These are phyloP conservation scores for Nemania abortiva DNA, from an alignment of 2,329 filamentous ascomycete species.

Conservation along the genomic window DNA sequence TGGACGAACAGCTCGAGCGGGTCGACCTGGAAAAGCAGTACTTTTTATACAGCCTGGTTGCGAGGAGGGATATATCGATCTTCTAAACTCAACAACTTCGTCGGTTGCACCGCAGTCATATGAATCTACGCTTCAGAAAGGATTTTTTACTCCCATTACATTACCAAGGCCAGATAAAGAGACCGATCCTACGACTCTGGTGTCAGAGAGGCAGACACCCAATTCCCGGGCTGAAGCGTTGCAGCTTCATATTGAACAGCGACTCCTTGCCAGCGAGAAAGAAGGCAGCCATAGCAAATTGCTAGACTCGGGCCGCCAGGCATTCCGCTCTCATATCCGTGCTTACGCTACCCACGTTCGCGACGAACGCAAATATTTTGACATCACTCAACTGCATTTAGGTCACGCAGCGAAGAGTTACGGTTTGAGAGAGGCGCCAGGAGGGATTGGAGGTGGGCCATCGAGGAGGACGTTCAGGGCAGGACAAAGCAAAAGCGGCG, in stretches of 20 bases:
- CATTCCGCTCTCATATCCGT: conserved; percentile 90
- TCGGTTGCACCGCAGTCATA: conserved; percentile 63
- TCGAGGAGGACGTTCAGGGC: conserved; percentile 57
- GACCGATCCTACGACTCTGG: conserved; percentile 67
- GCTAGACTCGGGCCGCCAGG: conserved; percentile 84
- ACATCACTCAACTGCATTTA: conserved; percentile 90
- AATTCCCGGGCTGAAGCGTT: conserved; percentile 66
- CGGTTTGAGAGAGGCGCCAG: conserved; percentile 87
- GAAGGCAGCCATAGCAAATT: conserved; percentile 59
- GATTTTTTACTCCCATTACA: conserved; percentile 70
- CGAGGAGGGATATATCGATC: conserved; percentile 89
- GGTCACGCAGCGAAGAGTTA: conserved; percentile 96
- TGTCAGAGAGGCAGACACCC: conserved; percentile 57
- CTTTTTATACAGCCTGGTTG: conserved; percentile 91
- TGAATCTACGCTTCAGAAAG: conserved; percentile 71
- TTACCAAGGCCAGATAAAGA: conserved; percentile 69
- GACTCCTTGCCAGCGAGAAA: conserved; percentile 59
- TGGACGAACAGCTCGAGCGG: conserved; percentile 93
- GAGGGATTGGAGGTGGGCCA: conserved; percentile 77
- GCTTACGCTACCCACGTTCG: conserved; percentile 95
- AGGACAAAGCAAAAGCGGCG: conserved; percentile 51
- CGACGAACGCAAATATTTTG: conserved; percentile 86
- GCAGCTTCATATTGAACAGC: conserved; percentile 71
- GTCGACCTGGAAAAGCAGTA: conserved; percentile 84
- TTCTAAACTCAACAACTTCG: conserved; percentile 68